A percentile compares a stretch with the other conserved stretches of the same genome.
These are phyloP conservation scores for Aciculosporium take DNA, from an alignment of 2,329 filamentous ascomycete species.

Conservation along the genomic window DNA sequence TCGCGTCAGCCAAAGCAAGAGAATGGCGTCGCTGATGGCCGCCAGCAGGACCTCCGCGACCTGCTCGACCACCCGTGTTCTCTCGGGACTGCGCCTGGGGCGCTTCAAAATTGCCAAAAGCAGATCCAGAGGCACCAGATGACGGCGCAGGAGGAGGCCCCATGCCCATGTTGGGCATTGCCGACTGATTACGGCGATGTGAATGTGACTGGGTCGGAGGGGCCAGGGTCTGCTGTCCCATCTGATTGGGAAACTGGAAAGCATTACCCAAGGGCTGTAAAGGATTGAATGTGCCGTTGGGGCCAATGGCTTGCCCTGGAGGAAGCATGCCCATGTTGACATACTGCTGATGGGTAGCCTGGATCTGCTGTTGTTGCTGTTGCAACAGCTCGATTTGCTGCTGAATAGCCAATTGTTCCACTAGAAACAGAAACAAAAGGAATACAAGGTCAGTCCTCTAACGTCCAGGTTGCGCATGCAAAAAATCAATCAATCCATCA, in stretches of 20 bases:
- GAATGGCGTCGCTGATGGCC: constrained; percentile 93
- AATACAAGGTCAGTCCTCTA: constrained; percentile 1
- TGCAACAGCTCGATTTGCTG: constrained; percentile 96
- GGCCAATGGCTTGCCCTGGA: constrained; percentile 61
- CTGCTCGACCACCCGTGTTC: constrained; percentile 44
- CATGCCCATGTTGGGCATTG: constrained; percentile 82
- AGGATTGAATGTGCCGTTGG: constrained; percentile 58
- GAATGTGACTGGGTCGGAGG: constrained; percentile 64
- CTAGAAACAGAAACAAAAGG: constrained; percentile 28
- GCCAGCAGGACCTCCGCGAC: constrained; percentile 49
- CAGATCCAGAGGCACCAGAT: constrained; percentile 67
- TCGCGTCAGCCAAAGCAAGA: constrained; percentile 83
- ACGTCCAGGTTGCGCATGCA: too few species aligned
- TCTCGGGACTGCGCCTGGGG: constrained; percentile 25
- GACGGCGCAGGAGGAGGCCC: constrained; percentile 82
- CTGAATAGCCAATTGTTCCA: constrained; percentile 95
- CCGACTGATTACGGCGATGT: constrained; percentile 96
- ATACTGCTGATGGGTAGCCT: constrained; percentile 93
- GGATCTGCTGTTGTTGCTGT: constrained; percentile 95
- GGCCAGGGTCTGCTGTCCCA: constrained; percentile 62
- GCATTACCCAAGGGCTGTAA: constrained; percentile 69
- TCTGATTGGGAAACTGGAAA: constrained; percentile 79
- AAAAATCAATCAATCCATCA: too few species aligned
- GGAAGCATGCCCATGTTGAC: constrained; percentile 94
- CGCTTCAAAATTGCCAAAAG: constrained; percentile 66